A percentile compares a stretch with the other conserved stretches of the same genome.
Conservation (phyloP, 2,329 filamentous ascomycete species). For the Alternaria conjuncta region DNA sequence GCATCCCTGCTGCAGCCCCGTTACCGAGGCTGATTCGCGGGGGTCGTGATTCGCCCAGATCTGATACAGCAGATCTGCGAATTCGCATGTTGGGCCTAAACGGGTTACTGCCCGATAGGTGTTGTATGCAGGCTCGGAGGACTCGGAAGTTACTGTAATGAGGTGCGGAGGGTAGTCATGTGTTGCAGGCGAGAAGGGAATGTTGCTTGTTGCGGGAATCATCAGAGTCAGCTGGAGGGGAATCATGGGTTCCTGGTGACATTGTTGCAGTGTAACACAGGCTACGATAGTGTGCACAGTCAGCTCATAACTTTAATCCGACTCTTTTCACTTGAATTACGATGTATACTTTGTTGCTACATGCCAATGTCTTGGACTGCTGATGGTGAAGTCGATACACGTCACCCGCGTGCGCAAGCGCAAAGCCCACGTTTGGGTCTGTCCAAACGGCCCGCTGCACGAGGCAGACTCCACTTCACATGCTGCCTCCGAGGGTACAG, state of each 20-base stretch:
- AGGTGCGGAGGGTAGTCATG: neutral
- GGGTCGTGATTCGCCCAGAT: neutral
- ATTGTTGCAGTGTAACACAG: neutral
- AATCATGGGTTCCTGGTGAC: neutral
- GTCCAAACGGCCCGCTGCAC: neutral
- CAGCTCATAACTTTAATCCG: neutral
- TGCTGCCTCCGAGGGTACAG: neutral
- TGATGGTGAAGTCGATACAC: neutral
- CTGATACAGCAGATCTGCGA: neutral
- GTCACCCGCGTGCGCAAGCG: neutral
- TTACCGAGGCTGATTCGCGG: neutral
- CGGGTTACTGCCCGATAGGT: constrained; percentile 1
- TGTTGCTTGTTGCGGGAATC: neutral
- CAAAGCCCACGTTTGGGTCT: neutral
- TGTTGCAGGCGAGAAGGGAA: neutral
- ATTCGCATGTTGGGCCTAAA: constrained; percentile 2
- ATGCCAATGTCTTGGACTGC: neutral
- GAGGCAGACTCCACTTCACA: neutral
- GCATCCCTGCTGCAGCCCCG: neutral
- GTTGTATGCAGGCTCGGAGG: neutral
- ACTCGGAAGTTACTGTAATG: neutral
- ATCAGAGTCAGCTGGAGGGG: neutral
- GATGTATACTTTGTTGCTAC: neutral
- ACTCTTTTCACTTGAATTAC: neutral
- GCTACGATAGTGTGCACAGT: neutral